Conservation (phyloP, 129 eudicot genomes). For the Chrysanthemum seticuspe region DNA sequence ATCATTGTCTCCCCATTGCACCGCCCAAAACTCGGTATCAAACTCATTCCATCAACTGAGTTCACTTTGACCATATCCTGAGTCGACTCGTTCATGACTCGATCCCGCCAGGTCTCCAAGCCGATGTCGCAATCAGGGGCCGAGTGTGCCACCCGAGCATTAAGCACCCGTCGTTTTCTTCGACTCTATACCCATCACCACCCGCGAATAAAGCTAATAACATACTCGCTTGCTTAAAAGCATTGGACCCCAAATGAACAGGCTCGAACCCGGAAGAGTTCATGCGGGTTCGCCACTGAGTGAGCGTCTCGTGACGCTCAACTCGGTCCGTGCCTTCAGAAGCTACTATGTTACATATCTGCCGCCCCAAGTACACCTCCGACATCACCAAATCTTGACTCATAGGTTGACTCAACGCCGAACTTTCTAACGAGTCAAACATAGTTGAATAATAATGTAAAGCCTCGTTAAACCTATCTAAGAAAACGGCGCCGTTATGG, state of each 20-base stretch:
- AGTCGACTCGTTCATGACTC: conserved; percentile 36
- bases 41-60: conserved; percentile 7
- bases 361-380: conserved; percentile 76
- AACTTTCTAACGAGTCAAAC: conserved; percentile 81
- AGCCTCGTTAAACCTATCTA: conserved; percentile 78
- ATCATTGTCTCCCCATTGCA: conserved; percentile 31
- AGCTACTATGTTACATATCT: conserved; percentile 85
- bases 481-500: conserved; percentile 62
- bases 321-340: conserved; percentile 84
- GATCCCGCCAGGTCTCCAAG: conserved; percentile 50
- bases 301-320: conserved; percentile 77
- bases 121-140: conserved; percentile 86
- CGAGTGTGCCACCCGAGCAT: conserved; percentile 92
- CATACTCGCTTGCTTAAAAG: conserved; percentile 85
- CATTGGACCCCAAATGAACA: conserved; percentile 80
- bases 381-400: conserved; percentile 75
- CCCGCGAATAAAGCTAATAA: conserved; percentile 64
- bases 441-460: conserved; percentile 81
- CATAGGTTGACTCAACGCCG: conserved; percentile 56
- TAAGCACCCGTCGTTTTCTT: conserved; percentile 74
- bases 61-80: conserved; percentile 7
- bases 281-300: conserved; percentile 71
- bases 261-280: conserved; percentile 58
- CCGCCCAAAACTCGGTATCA: conserved; percentile 23
- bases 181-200: conserved; percentile 87